Evolutionary conservation across 441 rosid genomes (phyloP).

Genomic region (Euphorbia corollata): DNA sequence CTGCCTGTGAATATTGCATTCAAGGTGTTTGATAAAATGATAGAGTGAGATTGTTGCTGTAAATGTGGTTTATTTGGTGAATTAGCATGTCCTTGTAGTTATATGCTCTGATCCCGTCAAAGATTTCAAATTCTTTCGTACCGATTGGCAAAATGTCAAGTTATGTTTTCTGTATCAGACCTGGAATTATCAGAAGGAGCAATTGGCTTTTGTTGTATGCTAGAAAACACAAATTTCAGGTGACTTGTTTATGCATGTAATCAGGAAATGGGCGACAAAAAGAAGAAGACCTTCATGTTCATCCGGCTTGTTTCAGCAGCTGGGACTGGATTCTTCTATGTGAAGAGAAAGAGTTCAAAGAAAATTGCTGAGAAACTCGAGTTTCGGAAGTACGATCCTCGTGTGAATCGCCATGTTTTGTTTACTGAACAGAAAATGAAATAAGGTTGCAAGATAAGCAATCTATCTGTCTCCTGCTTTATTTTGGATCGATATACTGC

Average conservation of each 20-base stretch:
- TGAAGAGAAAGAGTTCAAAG: slow-evolving; percentile 77
- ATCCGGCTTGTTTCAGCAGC: slow-evolving; percentile 89
- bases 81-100: neutral
- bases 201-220: neutral
- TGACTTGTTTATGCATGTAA: neutral
- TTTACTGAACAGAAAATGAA: slow-evolving; percentile 92
- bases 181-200: neutral
- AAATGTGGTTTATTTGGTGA: neutral
- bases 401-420: slow-evolving; percentile 81
- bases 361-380: slow-evolving; percentile 76
- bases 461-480: neutral
- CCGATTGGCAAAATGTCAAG: neutral
- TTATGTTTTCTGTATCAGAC: neutral
- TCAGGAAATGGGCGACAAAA: slow-evolving; percentile 68
- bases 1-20: neutral
- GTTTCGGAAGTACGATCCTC: slow-evolving; percentile 84
- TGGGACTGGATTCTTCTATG: slow-evolving; percentile 94
- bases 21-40: slow-evolving; percentile 18
- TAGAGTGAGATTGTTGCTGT: neutral
- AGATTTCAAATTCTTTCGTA: neutral
- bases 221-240: neutral
- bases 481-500: neutral
- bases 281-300: slow-evolving; percentile 85
- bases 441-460: slow-evolving; percentile 24
- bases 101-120: neutral